Conservation (phyloP, 2,329 filamentous ascomycete genomes). For the Clonostachys rhizophaga region DNA sequence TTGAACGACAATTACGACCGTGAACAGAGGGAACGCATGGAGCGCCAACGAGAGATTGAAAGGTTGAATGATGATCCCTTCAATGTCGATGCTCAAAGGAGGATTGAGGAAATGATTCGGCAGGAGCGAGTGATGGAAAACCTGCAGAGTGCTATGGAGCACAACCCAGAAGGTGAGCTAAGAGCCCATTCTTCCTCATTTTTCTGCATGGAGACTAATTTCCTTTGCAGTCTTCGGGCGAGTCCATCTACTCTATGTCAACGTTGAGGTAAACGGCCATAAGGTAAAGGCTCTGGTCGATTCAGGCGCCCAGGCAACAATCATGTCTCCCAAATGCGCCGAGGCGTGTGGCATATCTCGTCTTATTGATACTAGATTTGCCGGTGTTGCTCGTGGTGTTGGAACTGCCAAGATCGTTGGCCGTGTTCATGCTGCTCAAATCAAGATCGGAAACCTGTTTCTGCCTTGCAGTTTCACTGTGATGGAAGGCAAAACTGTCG, state of each 20-base stretch:
- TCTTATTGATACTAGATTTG: constrained; percentile 86
- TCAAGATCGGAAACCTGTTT: constrained; percentile 84
- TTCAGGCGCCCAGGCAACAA: constrained; percentile 94
- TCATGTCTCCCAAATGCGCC: constrained; percentile 94
- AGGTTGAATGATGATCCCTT: constrained; percentile 91
- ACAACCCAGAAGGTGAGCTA: constrained; percentile 85
- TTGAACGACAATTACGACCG: constrained; percentile 64
- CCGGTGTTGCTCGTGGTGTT: constrained; percentile 87
- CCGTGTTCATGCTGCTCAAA: constrained; percentile 90
- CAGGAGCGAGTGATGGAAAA: constrained; percentile 95
- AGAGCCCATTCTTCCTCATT: background rate
- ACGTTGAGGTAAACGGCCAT: constrained; percentile 89
- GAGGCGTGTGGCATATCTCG: constrained; percentile 94
- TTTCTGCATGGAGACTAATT: background rate
- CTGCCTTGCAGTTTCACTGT: constrained; percentile 96
- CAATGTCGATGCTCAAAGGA: constrained; percentile 83
- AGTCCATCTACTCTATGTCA: constrained; percentile 94
- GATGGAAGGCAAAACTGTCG: constrained; percentile 98
- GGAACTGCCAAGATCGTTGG: constrained; percentile 93
- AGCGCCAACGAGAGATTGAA: constrained; percentile 78
- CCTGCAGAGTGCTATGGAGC: constrained; percentile 91
- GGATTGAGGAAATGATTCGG: constrained; percentile 96
- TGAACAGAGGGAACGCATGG: constrained; percentile 67
- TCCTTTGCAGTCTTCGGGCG: constrained; percentile 72
- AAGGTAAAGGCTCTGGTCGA: constrained; percentile 96